Evolutionary conservation across 2,329 filamentous ascomycete species (phyloP).

Genomic region (Colletotrichum acutatum): DNA sequence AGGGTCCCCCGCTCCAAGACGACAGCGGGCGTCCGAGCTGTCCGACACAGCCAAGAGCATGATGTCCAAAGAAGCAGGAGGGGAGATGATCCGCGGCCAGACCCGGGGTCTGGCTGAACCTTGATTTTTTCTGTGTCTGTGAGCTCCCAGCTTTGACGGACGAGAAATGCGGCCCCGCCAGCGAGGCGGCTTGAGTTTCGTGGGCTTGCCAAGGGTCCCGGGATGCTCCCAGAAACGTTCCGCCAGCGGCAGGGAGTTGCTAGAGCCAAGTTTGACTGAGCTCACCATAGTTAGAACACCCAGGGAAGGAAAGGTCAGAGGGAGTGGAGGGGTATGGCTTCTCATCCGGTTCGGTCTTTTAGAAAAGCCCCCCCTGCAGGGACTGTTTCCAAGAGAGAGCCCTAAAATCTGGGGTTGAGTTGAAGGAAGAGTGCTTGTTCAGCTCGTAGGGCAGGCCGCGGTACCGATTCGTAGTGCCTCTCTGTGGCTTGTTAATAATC

Average conservation of each 20-base stretch:
- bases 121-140: neutral
- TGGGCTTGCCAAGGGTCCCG: neutral
- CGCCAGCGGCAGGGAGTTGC: neutral
- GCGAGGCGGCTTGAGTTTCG: slow-evolving; percentile 12
- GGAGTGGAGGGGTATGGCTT: neutral
- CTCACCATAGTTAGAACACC: too few species aligned
- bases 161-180: neutral
- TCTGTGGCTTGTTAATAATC: neutral
- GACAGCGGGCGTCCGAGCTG: slow-evolving; percentile 14
- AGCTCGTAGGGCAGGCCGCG: neutral
- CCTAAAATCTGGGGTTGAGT: slow-evolving; percentile 25
- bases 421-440: neutral
- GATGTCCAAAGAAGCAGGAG: neutral
- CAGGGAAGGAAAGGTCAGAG: too few species aligned
- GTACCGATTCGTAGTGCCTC: neutral
- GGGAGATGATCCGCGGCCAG: slow-evolving; percentile 17
- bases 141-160: neutral
- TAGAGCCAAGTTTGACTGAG: neutral
- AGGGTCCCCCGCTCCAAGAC: neutral
- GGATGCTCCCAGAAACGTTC: slow-evolving; percentile 10
- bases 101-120: slow-evolving; percentile 9
- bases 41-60: neutral
- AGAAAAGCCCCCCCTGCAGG: neutral
- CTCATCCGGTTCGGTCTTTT: neutral
- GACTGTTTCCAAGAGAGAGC: neutral